Conservation (phyloP, 257 asterid genomes). For the Misopates orontium region DNA sequence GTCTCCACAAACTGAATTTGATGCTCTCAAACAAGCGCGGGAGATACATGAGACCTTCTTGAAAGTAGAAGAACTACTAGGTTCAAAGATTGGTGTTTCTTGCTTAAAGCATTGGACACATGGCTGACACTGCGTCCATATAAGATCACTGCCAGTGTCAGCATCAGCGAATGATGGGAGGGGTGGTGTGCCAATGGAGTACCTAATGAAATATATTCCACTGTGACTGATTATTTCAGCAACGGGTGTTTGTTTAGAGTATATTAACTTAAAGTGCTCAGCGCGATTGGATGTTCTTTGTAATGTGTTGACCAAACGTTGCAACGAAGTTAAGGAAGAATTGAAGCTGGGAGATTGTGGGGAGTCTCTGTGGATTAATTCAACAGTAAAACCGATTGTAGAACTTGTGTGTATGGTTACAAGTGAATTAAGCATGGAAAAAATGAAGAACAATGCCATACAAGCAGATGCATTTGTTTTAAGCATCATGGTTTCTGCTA, state of each 20-base stretch:
- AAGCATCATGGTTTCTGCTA: no score
- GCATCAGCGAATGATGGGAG: slow-evolving; percentile 33
- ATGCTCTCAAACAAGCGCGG: not conserved
- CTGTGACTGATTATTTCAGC: not conserved
- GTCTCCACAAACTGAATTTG: not conserved
- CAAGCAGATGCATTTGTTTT: no score
- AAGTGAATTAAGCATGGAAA: not conserved
- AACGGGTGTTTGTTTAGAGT: not conserved
- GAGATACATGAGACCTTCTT: slow-evolving; percentile 2
- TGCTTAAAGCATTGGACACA: slow-evolving; percentile 39
- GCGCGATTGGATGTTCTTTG: slow-evolving; percentile 28
- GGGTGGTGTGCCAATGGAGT: slow-evolving; percentile 41
- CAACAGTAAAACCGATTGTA: slow-evolving; percentile 27
- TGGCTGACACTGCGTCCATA: slow-evolving; percentile 54
- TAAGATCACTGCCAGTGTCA: slow-evolving; percentile 46
- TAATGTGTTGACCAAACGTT: slow-evolving; percentile 27
- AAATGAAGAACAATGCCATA: slow-evolving; percentile 16
- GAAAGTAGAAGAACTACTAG: slow-evolving; percentile 22
- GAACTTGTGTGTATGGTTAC: not conserved
- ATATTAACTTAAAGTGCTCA: not conserved
- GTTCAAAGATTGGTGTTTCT: slow-evolving; percentile 24
- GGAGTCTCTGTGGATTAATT: slow-evolving; percentile 41
- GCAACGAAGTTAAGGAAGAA: not conserved
- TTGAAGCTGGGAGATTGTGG: slow-evolving; percentile 29
- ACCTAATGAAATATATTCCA: slow-evolving; percentile 40